A percentile compares a stretch with the other conserved stretches of the same genome.
Conservation (phyloP, 164 flowering plant species). For the Magnolia changhungtana region DNA sequence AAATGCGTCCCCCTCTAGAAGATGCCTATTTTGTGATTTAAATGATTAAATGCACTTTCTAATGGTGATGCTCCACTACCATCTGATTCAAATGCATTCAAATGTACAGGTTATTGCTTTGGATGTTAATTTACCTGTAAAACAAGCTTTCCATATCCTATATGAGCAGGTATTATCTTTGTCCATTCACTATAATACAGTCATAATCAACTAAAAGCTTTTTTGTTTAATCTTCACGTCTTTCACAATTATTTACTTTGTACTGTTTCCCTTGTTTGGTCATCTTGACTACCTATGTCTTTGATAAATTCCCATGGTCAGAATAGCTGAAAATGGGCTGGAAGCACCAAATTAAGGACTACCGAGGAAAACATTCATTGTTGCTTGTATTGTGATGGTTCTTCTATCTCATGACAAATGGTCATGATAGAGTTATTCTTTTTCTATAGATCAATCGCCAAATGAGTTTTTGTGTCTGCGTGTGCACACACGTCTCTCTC, state of each 20-base stretch:
- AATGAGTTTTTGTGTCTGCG: no score
- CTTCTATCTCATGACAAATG: no score
- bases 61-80: slow-evolving; percentile 2
- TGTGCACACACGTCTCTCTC: no score
- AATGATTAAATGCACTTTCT: background rate
- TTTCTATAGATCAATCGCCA: no score
- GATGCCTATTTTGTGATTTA: background rate
- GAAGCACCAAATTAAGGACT: background rate
- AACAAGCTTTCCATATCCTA: slow-evolving; percentile 91
- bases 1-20: slow-evolving; percentile 26
- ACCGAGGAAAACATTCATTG: no score
- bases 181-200: background rate
- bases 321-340: background rate
- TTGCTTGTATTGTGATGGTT: no score
- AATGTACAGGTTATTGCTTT: slow-evolving; percentile 69
- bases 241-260: background rate
- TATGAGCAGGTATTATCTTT: slow-evolving; percentile 73
- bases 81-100: background rate
- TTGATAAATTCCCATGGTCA: background rate
- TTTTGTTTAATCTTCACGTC: background rate
- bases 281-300: background rate
- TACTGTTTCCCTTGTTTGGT: background rate
- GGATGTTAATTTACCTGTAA: slow-evolving; percentile 81
- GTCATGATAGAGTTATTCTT: no score
- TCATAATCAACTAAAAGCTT: background rate